Evolutionary conservation across 2,329 filamentous ascomycete genomes (phyloP).

Genomic region (Gnomoniopsis sp.): DNA sequence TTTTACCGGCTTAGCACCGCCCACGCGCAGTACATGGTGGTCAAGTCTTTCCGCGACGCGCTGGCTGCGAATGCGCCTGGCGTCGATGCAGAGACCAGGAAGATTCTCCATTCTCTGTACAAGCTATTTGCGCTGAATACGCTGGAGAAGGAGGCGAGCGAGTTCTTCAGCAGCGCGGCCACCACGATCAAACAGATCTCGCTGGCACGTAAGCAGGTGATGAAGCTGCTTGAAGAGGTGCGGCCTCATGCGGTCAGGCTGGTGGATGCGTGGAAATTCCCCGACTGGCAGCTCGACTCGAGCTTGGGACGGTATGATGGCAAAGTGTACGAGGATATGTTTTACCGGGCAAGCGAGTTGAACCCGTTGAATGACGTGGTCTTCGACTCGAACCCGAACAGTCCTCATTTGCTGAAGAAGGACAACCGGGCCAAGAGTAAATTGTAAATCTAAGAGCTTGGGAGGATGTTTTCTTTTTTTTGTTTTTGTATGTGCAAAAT

Average conservation of each 20-base stretch:
- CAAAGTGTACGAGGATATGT: slow-evolving; percentile 75
- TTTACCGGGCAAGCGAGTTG: slow-evolving; percentile 65
- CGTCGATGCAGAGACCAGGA: slow-evolving; percentile 55
- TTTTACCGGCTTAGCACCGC: slow-evolving; percentile 75
- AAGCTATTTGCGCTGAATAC: slow-evolving; percentile 70
- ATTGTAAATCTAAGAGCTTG: slow-evolving; percentile 31
- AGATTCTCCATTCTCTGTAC: slow-evolving; percentile 69
- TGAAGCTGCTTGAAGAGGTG: slow-evolving; percentile 68
- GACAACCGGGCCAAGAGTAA: slow-evolving; percentile 49
- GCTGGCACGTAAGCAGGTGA: slow-evolving; percentile 63
- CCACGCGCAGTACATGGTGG: slow-evolving; percentile 72
- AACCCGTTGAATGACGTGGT: slow-evolving; percentile 72
- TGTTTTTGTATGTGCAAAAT: neutral
- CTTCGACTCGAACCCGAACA: slow-evolving; percentile 69
- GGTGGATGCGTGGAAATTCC: slow-evolving; percentile 73
- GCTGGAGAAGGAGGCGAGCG: slow-evolving; percentile 63
- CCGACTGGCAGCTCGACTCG: slow-evolving; percentile 74
- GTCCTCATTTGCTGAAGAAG: slow-evolving; percentile 57
- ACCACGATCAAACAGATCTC: slow-evolving; percentile 71
- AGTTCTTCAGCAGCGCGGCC: slow-evolving; percentile 69
- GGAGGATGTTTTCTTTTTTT: no score
- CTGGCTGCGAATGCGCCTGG: slow-evolving; percentile 44
- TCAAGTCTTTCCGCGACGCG: slow-evolving; percentile 65
- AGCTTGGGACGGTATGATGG: slow-evolving; percentile 68
- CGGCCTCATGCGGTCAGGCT: slow-evolving; percentile 69